Evolutionary conservation across 2,329 filamentous ascomycete genomes (phyloP), one percentile per base, ranked within the genome.

Genomic region (Nannizzia gypsea): DNA sequence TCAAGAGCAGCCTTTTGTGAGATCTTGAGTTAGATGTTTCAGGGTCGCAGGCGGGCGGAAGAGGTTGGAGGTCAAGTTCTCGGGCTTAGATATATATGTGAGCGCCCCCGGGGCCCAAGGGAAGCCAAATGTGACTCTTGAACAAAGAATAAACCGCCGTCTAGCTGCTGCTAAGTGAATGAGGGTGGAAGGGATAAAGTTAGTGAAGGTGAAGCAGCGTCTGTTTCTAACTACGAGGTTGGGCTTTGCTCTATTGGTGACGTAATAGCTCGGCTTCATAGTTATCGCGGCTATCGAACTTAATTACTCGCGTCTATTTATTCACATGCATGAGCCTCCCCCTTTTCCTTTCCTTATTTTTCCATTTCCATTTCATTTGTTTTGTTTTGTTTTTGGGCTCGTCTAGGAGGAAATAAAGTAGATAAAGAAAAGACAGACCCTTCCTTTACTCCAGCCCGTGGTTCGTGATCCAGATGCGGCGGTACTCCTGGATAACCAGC

Each of bases 401-500:
- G 31, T 36, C 4, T 13, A 36, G 13, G 9, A 36, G 31, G 9
- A 2, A 36, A n/a, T n/a, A 11, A 36, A 13, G 13, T 36, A 13
- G 31, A 36, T 36, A 36, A 8, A 3, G 31, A 36, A 36, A 13
- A 36, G 31, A 36, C 31, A 13, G 13, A 1, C 13, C 8, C 3
- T 3, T 52, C 26, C 26, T 26, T 28, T 2, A 11, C 31, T 20
- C 26, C 42, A 58, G 34, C 22, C 63, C 56, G 64, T 62, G 64
- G 42, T 62, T 63, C 15, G 56, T 24, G 34, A 64, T 57, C 64
- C 64, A 65, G n/a, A 58, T 63, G 9, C 61, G 56, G 15, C 62
- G 60, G 56, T 65, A 64, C 40, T 64, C 58, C 9, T 36, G 42
- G 9, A 65, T 63, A 6, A 65, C 63, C 6, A 63, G 40, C 50